Base-by-base conservation (phyloP, 1,284 basidiomycete genomes). In the Schizophyllum amplum region DNA sequence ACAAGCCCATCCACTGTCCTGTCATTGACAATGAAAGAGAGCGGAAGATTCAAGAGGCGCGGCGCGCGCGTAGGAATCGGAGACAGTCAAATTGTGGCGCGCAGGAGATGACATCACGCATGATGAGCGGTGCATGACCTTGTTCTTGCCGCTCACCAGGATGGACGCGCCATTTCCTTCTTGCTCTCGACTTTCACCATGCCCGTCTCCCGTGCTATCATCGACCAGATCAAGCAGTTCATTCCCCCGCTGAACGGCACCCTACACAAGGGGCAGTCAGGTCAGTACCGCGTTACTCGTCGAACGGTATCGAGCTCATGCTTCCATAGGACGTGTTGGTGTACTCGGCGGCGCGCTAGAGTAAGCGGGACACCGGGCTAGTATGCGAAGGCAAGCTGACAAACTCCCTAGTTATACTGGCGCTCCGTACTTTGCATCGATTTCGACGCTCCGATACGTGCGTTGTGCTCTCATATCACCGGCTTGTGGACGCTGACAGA, bases 221-320 rank as follows among this genome's bases (percentile, higher is more conserved):
- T 90, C 52, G 79, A 83, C 24, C 85, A 90, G 66, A 79, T 93
- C 59, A 87, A 85, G 68, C 78, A 80, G 58, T 75, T 96, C 50
- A 90, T 96, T 59, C 93, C 93, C 0, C 92, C 93, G 47, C 79
- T 96, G 17, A 82, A 90, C 65, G 84, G 87, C 2, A 82, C 86
- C 51, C 75, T 98, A 42, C 94, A 97, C 76, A 99, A 99, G 69
- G 96, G 96, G 11, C 96, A 98, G 76, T 95, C 94, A 56, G 94
- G 94, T 81, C 59, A 62, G 75, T 47, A 23, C n/a, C n/a, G 33
- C 55, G 26, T 46, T 22, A 56, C 13, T 54, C 15, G 56, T 24
- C 52, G 46, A 57, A 54, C 48, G 55, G 52, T 52, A 62, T 21
- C 55, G 42, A 59, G 42, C 26, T 59, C 56, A 54, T 60, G 53